Evolutionary conservation across 257 asterid genomes (phyloP), one percentile per base, ranked within the genome.

Genomic region (Galeopsis tetrahit): DNA sequence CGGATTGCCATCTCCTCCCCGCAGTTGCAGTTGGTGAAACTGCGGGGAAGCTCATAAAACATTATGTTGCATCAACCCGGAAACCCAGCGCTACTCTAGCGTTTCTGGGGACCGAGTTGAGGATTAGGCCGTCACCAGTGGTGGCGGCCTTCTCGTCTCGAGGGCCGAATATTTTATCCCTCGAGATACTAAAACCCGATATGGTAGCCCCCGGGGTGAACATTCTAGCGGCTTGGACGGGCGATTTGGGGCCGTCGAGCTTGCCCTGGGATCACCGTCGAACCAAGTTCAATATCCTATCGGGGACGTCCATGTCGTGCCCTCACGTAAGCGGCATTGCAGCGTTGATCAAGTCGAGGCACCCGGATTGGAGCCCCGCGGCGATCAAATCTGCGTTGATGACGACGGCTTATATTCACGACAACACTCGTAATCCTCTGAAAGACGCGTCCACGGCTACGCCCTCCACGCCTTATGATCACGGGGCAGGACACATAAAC

Each of bases 281-380:
- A 63, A 92, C 96, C 0, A 80, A 76, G 42, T 95, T 92, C 85
- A 95, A 95, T 57, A 90, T 92, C 5, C 73, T 94, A 31, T 95
- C 99, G 0, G 98, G 99, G 7, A 95, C 98, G 2, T 95, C 99
- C 42, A 95, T 95, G 97, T 92, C 99, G 0, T 95, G 98, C 71
- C 99, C 99, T 0, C 99, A 92, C 36, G 93, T 95, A 0, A 95
- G 98, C 44, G 98, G 99, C 7, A 58, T 90, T 10, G 99, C 99
- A 0, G 98, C 98, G 1, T 7, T 91, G 69, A 85, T 94, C 51
- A 94, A 91, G 69, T 88, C 98, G 1, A 80, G 82, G 34, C 98
- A 86, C 28, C 97, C 92, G 0, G 86, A 87, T 8, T 94, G 98
- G 98, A 85, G 95, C 60, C 97, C 97, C 0, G 96, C 97, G 0